Base-by-base conservation (phyloP, 2,329 filamentous ascomycete genomes). In the Aureobasidium sp. region DNA sequence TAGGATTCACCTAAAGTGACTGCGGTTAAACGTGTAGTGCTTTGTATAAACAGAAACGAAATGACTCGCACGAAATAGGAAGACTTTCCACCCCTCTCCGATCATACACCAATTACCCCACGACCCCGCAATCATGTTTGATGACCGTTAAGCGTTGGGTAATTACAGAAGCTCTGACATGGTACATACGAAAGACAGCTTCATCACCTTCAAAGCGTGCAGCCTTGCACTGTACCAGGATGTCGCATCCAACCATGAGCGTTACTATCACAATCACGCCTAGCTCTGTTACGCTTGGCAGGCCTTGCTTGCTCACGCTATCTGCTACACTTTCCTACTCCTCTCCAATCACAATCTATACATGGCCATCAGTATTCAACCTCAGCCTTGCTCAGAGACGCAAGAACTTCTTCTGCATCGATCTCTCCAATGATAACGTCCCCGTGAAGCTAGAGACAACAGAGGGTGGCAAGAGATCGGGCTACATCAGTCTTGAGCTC, bases 251-350 rank as follows among this genome's bases (percentile, higher is more conserved):
- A 3, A 36, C 3, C 2, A 25, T 50, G 30, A 50, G 47, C 32
- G 32, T 50, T 30, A 25, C 25, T 16, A 21, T 48, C 5, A 13
- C 45, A 30, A 16, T 48, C 1, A n/a, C 10, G 27, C 45, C 45
- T 48, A 13, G 27, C 9, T 16, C 27, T 11, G 45, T 32, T 8
- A 48, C 45, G n/a, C 27, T 32, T n/a, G 27, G 45, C 15, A 13
- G 5, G 45, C 45, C 45, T 48, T 30, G 27, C 15, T 48, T 15
- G 16, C 30, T 48, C 27, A 48, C 13, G 10, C 16, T 48, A 11
- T 16, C 5, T 3, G 45, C 32, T 2, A 53, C 37, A 11, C 49
- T 53, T 8, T 41, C 34, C 10, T 83, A 71, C 11, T 27, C 45
- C 11, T n/a, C 11, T 48, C 59, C 63, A 13, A 62, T 66, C 39